Evolutionary conservation across 306 rosid species (phyloP), one percentile per base, ranked within the genome.

Genomic region (Carpinus fangiana): DNA sequence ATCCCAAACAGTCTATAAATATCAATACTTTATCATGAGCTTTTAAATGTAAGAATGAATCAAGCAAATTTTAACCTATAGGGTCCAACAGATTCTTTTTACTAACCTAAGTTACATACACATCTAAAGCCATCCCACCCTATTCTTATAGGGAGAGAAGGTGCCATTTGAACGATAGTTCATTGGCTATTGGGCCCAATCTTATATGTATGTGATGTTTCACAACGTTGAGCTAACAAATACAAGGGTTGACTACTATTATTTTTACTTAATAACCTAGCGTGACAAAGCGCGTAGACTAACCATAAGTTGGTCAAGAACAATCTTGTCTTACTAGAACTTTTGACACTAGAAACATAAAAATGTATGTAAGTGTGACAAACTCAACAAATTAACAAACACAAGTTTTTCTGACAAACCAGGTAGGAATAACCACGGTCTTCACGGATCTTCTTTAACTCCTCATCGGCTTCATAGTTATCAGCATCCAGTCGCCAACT

Each of bases 401-500:
- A 69, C 20, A 43, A 77, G 77, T 38, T 72, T 21, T 31, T 26
- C 73, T 21, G 57, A 84, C 92, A 46, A 73, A 93, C 99, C 98
- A 73, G 78, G 90, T 93, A 96, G 83, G 82, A 81, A 90, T 93
- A 96, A 79, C 97, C 98, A 64, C 97, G 99, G 4, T 90, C 96
- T 67, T 84, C 91, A 12, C 99, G 92, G 50, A 96, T 96, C 88
- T 93, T 96, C 86, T 93, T 93, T 86, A 96, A 80, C 83, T 89
- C 96, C 73, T 91, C 91, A 85, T 96, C 99, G 5, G 94, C 88
- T 75, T 96, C 97, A 69, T 81, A 72, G 82, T 86, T 90, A 84
- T 96, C 96, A 43, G 97, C 98, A 77, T 93, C 93, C 61, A 96
- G 77, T 65, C 77, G 84, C 99, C 99, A 96, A 85, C 99, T 93